Conservation (phyloP, 75 land plant species). For the Pseudotsuga menziesii region DNA sequence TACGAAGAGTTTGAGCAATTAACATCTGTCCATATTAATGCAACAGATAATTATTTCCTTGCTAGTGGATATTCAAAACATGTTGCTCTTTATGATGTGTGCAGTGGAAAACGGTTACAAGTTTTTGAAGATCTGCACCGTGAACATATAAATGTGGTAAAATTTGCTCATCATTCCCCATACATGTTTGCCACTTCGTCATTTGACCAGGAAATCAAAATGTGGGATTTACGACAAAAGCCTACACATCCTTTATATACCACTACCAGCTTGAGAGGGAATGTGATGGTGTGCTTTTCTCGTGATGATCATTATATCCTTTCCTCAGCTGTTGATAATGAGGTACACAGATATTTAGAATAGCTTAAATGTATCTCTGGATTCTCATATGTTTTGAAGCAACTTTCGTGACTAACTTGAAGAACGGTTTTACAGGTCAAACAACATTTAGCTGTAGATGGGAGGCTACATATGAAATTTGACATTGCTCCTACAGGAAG, state of each 20-base stretch:
- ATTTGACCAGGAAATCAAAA: slow-evolving; percentile 76
- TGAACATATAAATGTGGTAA: slow-evolving; percentile 89
- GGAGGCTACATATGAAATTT: slow-evolving; percentile 68
- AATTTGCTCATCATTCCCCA: slow-evolving; percentile 87
- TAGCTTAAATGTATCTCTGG: not conserved
- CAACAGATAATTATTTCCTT: slow-evolving; percentile 75
- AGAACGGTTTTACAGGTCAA: slow-evolving; percentile 45
- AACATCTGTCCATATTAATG: slow-evolving; percentile 89
- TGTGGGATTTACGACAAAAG: slow-evolving; percentile 86
- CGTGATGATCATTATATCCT: slow-evolving; percentile 82
- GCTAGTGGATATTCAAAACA: slow-evolving; percentile 84
- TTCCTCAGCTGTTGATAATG: slow-evolving; percentile 88
- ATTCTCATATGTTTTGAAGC: too few relatives aligned
- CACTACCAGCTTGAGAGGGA: slow-evolving; percentile 61
- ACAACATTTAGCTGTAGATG: slow-evolving; percentile 76
- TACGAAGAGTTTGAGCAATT: slow-evolving; percentile 80
- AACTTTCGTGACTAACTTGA: not conserved
- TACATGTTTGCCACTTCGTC: slow-evolving; percentile 81
- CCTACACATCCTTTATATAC: slow-evolving; percentile 62
- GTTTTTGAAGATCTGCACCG: slow-evolving; percentile 62
- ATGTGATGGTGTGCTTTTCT: slow-evolving; percentile 94
- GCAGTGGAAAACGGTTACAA: slow-evolving; percentile 65
- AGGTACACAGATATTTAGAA: slow-evolving; percentile 36
- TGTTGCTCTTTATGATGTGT: slow-evolving; percentile 81
- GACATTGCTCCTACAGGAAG: slow-evolving; percentile 68